Conservation (phyloP, 768 basidiomycete species). For the Inosperma sp. region DNA sequence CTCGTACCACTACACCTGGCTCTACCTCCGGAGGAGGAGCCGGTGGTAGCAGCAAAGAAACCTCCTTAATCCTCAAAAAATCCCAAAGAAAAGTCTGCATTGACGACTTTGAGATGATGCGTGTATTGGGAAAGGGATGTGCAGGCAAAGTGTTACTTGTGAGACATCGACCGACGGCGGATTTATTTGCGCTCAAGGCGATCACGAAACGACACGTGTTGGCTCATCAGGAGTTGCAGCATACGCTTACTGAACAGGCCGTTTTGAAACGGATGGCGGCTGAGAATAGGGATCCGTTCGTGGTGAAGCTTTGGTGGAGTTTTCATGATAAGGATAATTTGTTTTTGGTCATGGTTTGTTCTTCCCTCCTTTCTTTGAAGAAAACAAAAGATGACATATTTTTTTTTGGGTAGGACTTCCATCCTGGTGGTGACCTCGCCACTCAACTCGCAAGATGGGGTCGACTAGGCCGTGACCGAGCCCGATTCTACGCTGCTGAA, state of each 20-base stretch:
- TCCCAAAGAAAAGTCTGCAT: constrained; percentile 73
- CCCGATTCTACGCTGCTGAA: constrained; percentile 95
- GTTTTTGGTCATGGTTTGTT: constrained; percentile 86
- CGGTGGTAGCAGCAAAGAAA: too few species aligned
- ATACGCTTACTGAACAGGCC: constrained; percentile 94
- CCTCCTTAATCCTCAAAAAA: constrained; percentile 34
- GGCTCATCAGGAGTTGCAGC: constrained; percentile 93
- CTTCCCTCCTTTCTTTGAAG: constrained; percentile 13
- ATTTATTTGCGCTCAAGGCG: constrained; percentile 91
- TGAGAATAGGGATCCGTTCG: constrained; percentile 84
- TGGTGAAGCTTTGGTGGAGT: constrained; percentile 94
- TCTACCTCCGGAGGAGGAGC: too few species aligned
- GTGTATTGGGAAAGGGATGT: constrained; percentile 94
- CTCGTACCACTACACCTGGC: too few species aligned
- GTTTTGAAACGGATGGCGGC: constrained; percentile 94
- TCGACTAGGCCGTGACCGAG: constrained; percentile 85
- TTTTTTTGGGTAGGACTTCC: constrained; percentile 63
- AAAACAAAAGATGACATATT: not conserved
- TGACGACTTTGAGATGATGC: constrained; percentile 95
- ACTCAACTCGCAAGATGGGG: constrained; percentile 98
- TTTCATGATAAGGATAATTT: constrained; percentile 98
- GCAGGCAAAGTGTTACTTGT: constrained; percentile 96
- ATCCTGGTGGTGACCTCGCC: constrained; percentile 93
- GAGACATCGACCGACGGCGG: constrained; percentile 63
- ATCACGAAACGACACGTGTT: constrained; percentile 97